Evolutionary conservation across 2,329 filamentous ascomycete species (phyloP).

Genomic region (Trichoderma harzianum): DNA sequence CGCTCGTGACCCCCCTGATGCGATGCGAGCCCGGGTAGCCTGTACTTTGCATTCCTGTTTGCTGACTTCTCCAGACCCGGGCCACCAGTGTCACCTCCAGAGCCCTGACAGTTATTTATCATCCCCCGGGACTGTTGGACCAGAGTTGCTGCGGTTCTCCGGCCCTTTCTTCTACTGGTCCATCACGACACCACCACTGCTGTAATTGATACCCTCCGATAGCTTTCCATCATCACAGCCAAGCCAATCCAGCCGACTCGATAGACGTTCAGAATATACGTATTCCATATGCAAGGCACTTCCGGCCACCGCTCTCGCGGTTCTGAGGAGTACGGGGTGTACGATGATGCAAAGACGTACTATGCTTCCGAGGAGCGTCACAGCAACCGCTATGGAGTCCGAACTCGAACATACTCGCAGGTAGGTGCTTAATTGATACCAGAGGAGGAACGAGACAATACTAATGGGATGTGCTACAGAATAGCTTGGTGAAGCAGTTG

Average conservation of each 20-base stretch:
- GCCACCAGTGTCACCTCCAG: conserved; percentile 6
- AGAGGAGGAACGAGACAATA: background rate
- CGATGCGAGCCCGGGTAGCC: background rate
- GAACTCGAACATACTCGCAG: conserved; percentile 57
- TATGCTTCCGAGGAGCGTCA: conserved; percentile 56
- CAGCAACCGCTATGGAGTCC: conserved; percentile 45
- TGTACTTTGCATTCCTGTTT: conserved; percentile 1
- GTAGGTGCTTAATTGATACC: conserved; percentile 30
- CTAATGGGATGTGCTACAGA: conserved; percentile 35
- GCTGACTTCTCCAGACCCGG: conserved; percentile 7
- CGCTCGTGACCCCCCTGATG: conserved; percentile 15
- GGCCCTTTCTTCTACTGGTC: conserved; percentile 10
- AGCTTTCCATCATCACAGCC: background rate
- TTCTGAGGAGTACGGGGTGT: conserved; percentile 50
- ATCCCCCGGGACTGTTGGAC: conserved; percentile 2
- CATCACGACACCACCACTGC: background rate
- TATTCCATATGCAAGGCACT: conserved; percentile 28
- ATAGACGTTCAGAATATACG: background rate
- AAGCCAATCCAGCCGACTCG: background rate
- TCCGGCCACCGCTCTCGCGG: conserved; percentile 31
- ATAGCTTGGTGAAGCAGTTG: conserved; percentile 51
- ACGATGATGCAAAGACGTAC: conserved; percentile 57
- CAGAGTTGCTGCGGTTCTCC: background rate
- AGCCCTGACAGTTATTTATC: conserved; percentile 10
- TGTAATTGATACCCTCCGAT: background rate